Evolutionary conservation across 768 basidiomycete genomes (phyloP), one percentile per base, ranked within the genome.

Genomic region (Dioszegia crocea): DNA sequence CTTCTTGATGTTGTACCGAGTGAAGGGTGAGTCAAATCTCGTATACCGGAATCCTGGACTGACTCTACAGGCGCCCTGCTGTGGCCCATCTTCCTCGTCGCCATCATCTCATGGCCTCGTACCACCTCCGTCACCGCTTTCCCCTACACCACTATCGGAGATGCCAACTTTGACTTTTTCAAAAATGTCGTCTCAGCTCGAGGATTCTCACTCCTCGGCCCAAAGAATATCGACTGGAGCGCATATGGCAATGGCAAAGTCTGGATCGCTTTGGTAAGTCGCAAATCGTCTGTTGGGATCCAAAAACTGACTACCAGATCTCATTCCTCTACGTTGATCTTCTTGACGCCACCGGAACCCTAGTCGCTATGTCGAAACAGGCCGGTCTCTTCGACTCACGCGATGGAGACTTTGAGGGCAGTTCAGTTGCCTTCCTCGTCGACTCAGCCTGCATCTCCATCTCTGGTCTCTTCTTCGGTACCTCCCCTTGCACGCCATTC

Each of bases 291-390:
- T 17, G 26, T 44, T 21, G 33, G 10, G 24, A 8, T 27, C 23
- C 14, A 33, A 6, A 14, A 29, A 4, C 29, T 57, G 31, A n/a
- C 16, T 0, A 33, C 29, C 54, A 70, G 26, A 79, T 89, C 72
- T 91, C 89, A 14, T 89, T 92, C 84, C 83, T 92, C 55, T 91
- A 91, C 73, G 89, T 91, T 66, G 88, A 89, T 76, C 88, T 90
- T 62, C 82, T 56, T 76, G 78, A 80, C 57, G 81, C 79, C 27
- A 81, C 80, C 55, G 86, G 89, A 70, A 91, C 89, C 9, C 79
- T 92, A 3, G 90, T 91, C 73, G 87, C 89, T 38, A 91, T 92
- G 89, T 88, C 88, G 53, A 89, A 88, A 74, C 91, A 91, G 62
- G 88, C 89, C 5, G 88, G 88, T n/a, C 82, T 92, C 1, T 88